phyloP scores from a whole-genome alignment of 1,284 basidiomycete genomes.

The Xerocomus amazonicus region DNA sequence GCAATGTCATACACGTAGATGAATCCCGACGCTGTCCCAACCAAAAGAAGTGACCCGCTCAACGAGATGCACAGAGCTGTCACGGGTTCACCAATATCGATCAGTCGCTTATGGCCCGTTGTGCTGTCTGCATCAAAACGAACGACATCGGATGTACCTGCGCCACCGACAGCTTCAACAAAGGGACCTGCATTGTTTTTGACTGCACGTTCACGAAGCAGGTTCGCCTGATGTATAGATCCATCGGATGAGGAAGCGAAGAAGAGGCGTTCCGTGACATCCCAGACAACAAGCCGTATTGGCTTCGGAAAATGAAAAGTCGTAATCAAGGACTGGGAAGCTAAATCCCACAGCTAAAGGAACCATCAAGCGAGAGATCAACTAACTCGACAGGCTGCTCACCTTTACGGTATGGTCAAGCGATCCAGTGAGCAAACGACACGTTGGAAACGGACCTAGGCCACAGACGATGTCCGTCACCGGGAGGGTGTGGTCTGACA shows the following conservation, averaged over 20 bases:
- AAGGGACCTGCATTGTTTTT: slow-evolving; percentile 42
- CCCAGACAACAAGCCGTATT: slow-evolving; percentile 70
- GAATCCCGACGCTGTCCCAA: slow-evolving; percentile 70
- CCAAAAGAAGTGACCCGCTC: slow-evolving; percentile 73
- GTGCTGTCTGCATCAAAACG: slow-evolving; percentile 52
- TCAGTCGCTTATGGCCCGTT: slow-evolving; percentile 50
- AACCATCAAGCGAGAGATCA: slow-evolving; percentile 5
- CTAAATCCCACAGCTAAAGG: slow-evolving; percentile 75
- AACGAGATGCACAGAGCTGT: slow-evolving; percentile 74
- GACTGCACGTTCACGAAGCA: slow-evolving; percentile 63
- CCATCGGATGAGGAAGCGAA: slow-evolving; percentile 78
- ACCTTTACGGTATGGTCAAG: slow-evolving; percentile 94
- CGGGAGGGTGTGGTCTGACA: slow-evolving; percentile 90
- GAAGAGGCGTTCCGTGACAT: slow-evolving; percentile 82
- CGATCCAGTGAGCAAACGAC: slow-evolving; percentile 77
- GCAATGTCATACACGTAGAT: slow-evolving; percentile 84
- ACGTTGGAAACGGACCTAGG: slow-evolving; percentile 73
- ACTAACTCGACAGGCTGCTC: slow-evolving; percentile 8
- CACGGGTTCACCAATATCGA: slow-evolving; percentile 62
- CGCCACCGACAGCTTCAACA: slow-evolving; percentile 74
- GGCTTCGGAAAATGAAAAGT: slow-evolving; percentile 82
- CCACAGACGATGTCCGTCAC: slow-evolving; percentile 82
- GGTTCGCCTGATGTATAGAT: slow-evolving; percentile 74
- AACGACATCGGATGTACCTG: slow-evolving; percentile 65
- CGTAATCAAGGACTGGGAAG: slow-evolving; percentile 72